Percentiles rank a stretch among this genome's conserved stretches.
phyloP scores from a whole-genome alignment of 208 protist species.

The Sergeia podlipaevii region DNA sequence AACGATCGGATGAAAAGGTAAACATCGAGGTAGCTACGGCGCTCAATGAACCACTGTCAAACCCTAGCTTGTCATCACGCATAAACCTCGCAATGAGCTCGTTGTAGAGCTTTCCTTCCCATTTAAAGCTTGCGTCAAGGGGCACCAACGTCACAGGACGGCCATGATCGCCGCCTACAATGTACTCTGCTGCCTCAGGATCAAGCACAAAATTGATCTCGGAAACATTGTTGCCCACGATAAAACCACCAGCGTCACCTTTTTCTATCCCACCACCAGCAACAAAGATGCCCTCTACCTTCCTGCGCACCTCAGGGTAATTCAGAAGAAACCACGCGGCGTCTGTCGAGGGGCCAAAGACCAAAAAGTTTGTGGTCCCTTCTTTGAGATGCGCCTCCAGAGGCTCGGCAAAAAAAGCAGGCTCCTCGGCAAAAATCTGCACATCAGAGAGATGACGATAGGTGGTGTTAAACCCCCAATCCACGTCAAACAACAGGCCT shows the following conservation, averaged over 20 bases:
- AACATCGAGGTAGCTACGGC: no score
- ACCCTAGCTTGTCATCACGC: no score
- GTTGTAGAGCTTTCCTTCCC: slow-evolving; percentile 32
- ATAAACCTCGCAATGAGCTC: no score
- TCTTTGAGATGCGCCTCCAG: slow-evolving; percentile 24
- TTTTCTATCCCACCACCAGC: slow-evolving; percentile 49
- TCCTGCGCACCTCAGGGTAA: slow-evolving; percentile 12
- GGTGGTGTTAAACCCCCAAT: slow-evolving; percentile 17
- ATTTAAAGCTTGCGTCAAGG: slow-evolving; percentile 32
- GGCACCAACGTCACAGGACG: slow-evolving; percentile 50
- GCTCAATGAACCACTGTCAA: no score
- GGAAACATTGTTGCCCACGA: slow-evolving; percentile 28
- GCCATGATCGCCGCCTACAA: slow-evolving; percentile 31
- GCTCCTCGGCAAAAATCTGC: no score
- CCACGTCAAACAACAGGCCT: slow-evolving; percentile 25
- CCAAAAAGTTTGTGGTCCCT: slow-evolving; percentile 33
- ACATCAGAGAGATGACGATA: no score
- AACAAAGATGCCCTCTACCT: slow-evolving; percentile 31
- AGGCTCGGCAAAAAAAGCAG: slow-evolving; percentile 20
- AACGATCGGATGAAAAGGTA: no score
- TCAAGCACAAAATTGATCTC: slow-evolving; percentile 76
- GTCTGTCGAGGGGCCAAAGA: slow-evolving; percentile 63
- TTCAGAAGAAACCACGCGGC: slow-evolving; percentile 49
- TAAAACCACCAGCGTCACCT: slow-evolving; percentile 43
- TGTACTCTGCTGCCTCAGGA: slow-evolving; percentile 48